Conservation (phyloP, 2,329 filamentous ascomycete species). For the Didymella pomorum region DNA sequence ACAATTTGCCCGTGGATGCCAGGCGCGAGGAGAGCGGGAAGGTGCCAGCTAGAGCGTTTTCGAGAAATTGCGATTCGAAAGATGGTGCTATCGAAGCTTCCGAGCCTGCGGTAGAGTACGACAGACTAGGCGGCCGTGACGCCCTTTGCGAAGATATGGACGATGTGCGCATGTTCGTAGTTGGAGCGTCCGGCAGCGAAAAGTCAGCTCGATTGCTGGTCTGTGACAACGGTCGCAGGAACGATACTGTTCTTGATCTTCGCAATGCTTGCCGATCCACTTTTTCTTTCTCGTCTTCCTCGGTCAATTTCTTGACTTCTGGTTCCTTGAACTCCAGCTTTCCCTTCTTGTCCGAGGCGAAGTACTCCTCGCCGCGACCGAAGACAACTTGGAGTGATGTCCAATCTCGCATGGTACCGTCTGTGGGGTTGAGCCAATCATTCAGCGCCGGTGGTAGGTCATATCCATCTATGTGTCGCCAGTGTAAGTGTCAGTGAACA, state of each 20-base stretch:
- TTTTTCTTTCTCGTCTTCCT: background rate
- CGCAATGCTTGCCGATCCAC: background rate
- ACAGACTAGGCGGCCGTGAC: background rate
- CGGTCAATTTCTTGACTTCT: background rate
- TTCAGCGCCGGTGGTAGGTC: background rate
- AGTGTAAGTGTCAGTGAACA: background rate
- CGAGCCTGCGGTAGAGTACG: background rate
- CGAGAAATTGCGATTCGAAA: background rate
- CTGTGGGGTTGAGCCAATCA: background rate
- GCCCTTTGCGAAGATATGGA: background rate
- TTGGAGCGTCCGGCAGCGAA: background rate
- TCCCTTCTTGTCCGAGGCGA: background rate
- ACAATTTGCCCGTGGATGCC: background rate
- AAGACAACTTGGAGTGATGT: background rate
- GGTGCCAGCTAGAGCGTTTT: background rate
- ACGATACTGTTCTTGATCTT: background rate
- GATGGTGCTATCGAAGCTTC: background rate
- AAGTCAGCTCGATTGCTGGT: background rate
- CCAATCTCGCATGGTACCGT: background rate
- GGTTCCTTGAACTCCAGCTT: background rate
- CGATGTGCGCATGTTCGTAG: background rate
- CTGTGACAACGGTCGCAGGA: background rate
- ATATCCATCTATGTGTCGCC: background rate
- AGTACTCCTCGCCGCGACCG: background rate
- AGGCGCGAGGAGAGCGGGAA: background rate